A percentile compares a stretch with the other conserved stretches of the same genome.
These are phyloP conservation scores for Murraya paniculata DNA, from an alignment of 345 rosid genomes.

Conservation along the genomic window DNA sequence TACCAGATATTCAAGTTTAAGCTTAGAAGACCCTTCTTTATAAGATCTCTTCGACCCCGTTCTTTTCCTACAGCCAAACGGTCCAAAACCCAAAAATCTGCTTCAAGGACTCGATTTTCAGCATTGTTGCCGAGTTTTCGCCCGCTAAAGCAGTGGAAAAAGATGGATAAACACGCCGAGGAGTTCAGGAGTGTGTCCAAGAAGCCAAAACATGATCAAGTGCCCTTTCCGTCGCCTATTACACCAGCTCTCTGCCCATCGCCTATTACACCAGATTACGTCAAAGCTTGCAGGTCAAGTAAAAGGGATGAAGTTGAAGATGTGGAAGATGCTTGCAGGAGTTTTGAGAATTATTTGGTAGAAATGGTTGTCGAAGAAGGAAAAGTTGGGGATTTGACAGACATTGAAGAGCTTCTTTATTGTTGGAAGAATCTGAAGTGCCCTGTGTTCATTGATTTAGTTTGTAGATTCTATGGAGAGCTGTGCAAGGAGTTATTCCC, in stretches of 20 bases:
- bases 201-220: conserved; percentile 13
- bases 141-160: conserved; percentile 16
- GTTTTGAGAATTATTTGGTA: conserved; percentile 82
- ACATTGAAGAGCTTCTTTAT: conserved; percentile 80
- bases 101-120: background rate
- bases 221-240: conserved; percentile 43
- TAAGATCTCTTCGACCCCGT: conserved; percentile 36
- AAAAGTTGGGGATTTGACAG: conserved; percentile 63
- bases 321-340: conserved; percentile 75
- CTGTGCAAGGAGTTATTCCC: conserved; percentile 61
- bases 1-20: conserved; percentile 41
- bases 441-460: conserved; percentile 71
- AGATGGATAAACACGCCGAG: conserved; percentile 34
- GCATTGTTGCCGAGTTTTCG: conserved; percentile 26
- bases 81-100: conserved; percentile 23
- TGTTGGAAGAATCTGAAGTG: conserved; percentile 83
- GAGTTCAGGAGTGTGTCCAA: conserved; percentile 33
- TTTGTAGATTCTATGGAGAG: conserved; percentile 77
- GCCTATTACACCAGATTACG: conserved; percentile 52
- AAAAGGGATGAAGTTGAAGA: conserved; percentile 23
- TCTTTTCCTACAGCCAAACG: background rate
- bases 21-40: conserved; percentile 46
- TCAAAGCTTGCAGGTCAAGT: conserved; percentile 14
- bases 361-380: conserved; percentile 84
- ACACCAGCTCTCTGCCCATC: conserved; percentile 48